Base-by-base conservation (phyloP, 352 stramenopile species). In the Phytophthora melonis region DNA sequence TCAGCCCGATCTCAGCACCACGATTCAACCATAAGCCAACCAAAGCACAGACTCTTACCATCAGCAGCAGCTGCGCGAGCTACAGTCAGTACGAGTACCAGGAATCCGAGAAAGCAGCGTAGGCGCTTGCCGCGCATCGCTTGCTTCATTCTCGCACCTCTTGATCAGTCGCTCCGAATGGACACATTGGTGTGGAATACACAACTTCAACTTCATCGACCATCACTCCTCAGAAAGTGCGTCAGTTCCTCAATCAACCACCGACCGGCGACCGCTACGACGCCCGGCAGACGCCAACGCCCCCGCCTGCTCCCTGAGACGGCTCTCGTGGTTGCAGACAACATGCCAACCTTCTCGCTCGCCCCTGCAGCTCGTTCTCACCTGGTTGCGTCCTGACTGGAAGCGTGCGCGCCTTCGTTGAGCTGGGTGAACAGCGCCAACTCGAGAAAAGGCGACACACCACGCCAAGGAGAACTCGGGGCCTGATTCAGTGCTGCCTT, bases 31-130 rank as follows among this genome's bases (percentile, higher is more conserved):
- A 23, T 7, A 7, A 5, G 13, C 13, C 21, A 58, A 36, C 23
- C 11, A 18, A 58, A 58, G 23, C 13, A 23, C 11, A 36, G 14
- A 10, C 23, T 62, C 76, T 63, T 66, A 92, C 84, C 82, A 27
- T 84, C 75, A 1, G 73, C 79, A 1, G 71, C 72, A 58, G 71
- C 72, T 56, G 81, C 78, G 47, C 78, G 64, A 62, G 81, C 83
- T 27, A 68, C 69, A 55, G 82, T 72, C 16, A 69, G 43, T 39
- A 41, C 21, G 16, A 64, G 7, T 13, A 64, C 11, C 30, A 70
- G 19, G 9, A 70, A 39, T 19, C 3, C 19, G 16, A 74, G n/a
- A 6, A 16, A 64, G 30, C 21, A 27, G 1, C n/a, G 11, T 11
- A 58, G 7, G 3, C 18, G 34, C 1, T 49, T 14, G 6, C 47